Evolutionary conservation across 306 rosid species (phyloP).

Genomic region (Casuarina glauca): DNA sequence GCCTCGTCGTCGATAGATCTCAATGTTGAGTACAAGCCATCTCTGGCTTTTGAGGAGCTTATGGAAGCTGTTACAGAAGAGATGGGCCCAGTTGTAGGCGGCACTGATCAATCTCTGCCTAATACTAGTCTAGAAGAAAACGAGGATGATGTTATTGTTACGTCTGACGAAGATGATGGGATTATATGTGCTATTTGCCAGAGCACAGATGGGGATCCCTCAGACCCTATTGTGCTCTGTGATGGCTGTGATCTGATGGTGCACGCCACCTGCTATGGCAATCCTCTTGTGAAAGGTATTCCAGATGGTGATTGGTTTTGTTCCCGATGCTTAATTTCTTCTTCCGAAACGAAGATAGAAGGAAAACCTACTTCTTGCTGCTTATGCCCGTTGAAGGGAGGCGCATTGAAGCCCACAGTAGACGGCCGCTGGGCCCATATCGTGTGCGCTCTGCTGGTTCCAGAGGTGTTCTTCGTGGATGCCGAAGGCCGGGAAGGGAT

Average conservation of each 20-base stretch:
- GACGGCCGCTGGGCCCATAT: conserved; percentile 71
- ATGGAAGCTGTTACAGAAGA: neutral
- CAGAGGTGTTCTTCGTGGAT: conserved; percentile 75
- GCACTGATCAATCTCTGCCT: conserved; percentile 4
- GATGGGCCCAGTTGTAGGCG: neutral
- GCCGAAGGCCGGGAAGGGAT: conserved; percentile 78
- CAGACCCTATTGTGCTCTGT: conserved; percentile 80
- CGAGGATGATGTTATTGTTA: neutral
- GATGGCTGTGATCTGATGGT: conserved; percentile 92
- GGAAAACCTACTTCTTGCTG: conserved; percentile 28
- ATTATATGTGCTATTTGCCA: conserved; percentile 64
- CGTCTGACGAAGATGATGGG: conserved; percentile 53
- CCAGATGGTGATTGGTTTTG: conserved; percentile 85
- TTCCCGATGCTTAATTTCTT: conserved; percentile 38
- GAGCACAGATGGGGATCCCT: conserved; percentile 80
- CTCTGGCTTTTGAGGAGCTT: conserved; percentile 6
- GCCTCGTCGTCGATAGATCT: conserved; percentile 42
- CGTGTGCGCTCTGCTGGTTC: conserved; percentile 68
- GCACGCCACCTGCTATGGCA: conserved; percentile 81
- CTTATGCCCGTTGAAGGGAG: conserved; percentile 59
- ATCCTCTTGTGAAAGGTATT: conserved; percentile 50
- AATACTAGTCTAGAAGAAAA: neutral
- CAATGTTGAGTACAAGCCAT: conserved; percentile 52
- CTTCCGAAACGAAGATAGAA: conserved; percentile 2
- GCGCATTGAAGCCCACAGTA: conserved; percentile 60